Conservation (phyloP, 805 yeast genomes). For the Kazachstania bromeliacearum region DNA sequence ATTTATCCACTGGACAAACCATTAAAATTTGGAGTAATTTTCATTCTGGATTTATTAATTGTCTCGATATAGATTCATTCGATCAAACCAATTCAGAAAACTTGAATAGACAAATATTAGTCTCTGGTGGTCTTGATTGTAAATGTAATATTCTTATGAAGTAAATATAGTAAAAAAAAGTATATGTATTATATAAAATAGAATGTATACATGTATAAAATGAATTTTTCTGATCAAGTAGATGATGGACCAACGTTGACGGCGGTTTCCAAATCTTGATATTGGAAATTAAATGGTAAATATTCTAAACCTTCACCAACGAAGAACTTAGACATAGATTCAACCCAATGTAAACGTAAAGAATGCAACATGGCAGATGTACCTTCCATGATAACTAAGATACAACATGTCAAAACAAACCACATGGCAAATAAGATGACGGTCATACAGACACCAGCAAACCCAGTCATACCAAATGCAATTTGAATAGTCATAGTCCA, state of each 20-base stretch:
- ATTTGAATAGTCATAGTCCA: slow-evolving; percentile 69
- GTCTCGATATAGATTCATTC: slow-evolving; percentile 30
- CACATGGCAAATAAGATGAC: slow-evolving; percentile 62
- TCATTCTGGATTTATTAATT: slow-evolving; percentile 72
- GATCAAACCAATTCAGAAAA: slow-evolving; percentile 11
- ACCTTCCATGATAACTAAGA: slow-evolving; percentile 72
- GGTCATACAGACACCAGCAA: slow-evolving; percentile 46
- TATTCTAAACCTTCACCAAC: slow-evolving; percentile 68
- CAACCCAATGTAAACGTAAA: slow-evolving; percentile 73
- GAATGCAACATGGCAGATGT: slow-evolving; percentile 80
- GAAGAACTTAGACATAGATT: slow-evolving; percentile 70
- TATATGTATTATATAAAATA: neutral
- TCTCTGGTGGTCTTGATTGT: slow-evolving; percentile 21
- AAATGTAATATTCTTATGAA: slow-evolving; percentile 16
- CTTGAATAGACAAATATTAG: slow-evolving; percentile 12
- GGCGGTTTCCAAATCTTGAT: slow-evolving; percentile 11
- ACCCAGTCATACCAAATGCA: slow-evolving; percentile 49
- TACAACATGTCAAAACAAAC: slow-evolving; percentile 61
- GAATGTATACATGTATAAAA: neutral
- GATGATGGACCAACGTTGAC: neutral
- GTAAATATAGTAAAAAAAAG: neutral
- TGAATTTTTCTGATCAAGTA: neutral
- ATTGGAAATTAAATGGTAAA: slow-evolving; percentile 48
- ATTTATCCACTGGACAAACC: slow-evolving; percentile 42
- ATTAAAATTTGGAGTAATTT: slow-evolving; percentile 42